phyloP scores from a whole-genome alignment of 2,329 filamentous ascomycete species.

The Teratosphaeria gauchensis region DNA sequence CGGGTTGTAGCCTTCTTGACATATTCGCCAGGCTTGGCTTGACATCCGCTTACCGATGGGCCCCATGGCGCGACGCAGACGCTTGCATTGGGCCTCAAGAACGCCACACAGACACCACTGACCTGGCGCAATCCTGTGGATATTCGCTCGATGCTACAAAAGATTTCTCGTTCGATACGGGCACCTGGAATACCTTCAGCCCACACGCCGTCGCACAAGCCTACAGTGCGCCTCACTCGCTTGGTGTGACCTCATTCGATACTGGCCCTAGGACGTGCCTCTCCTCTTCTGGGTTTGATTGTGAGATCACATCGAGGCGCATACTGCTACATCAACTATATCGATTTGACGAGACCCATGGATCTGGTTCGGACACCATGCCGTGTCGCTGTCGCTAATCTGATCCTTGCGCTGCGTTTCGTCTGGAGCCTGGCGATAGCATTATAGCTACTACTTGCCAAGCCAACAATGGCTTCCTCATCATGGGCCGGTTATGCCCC shows the following conservation, averaged over 20 bases:
- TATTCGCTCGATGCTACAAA: not conserved
- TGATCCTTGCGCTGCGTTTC: slow-evolving; percentile 14
- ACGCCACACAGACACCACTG: not conserved
- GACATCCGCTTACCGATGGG: not conserved
- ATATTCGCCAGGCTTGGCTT: not conserved
- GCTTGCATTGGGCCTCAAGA: not conserved
- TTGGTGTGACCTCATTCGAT: not conserved
- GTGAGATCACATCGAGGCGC: not conserved
- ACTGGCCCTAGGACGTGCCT: slow-evolving; percentile 5
- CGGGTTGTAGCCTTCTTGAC: not conserved
- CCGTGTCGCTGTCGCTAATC: slow-evolving; percentile 22
- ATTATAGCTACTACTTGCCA: slow-evolving; percentile 3
- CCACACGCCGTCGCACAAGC: not conserved
- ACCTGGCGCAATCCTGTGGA: not conserved
- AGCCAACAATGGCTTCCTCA: slow-evolving; percentile 17
- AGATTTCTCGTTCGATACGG: not conserved
- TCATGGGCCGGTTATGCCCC: slow-evolving; percentile 21
- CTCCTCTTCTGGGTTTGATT: slow-evolving; percentile 9
- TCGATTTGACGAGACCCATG: slow-evolving; percentile 14
- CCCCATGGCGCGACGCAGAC: not conserved
- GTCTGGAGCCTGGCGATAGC: slow-evolving; percentile 5
- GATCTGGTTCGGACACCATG: slow-evolving; percentile 19
- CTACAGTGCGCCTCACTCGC: not conserved
- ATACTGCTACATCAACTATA: slow-evolving; percentile 7
- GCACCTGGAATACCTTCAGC: not conserved